Conservation (phyloP, 306 rosid species). For the Prinsepia uniflora region DNA sequence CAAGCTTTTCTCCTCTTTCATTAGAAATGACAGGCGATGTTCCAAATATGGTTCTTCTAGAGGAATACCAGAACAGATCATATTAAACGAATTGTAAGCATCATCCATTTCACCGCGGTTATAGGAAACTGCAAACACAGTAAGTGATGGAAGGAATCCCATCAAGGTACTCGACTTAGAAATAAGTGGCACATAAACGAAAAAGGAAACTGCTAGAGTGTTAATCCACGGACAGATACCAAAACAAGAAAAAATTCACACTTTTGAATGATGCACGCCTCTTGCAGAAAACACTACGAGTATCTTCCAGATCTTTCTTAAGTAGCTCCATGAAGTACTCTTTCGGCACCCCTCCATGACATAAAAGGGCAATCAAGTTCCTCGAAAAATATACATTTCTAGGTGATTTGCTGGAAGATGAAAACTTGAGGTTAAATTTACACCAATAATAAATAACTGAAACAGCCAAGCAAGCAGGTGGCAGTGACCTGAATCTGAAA, state of each 20-base stretch:
- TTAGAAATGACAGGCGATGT: constrained; percentile 34
- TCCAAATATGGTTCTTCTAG: constrained; percentile 70
- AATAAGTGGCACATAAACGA: constrained; percentile 7
- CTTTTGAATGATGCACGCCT: constrained; percentile 65
- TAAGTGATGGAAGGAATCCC: constrained; percentile 9
- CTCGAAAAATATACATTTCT: constrained; percentile 46
- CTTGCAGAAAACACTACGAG: constrained; percentile 33
- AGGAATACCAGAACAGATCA: constrained; percentile 69
- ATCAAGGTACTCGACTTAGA: background rate
- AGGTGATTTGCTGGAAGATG: constrained; percentile 50
- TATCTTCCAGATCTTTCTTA: constrained; percentile 38
- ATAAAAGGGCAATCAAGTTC: constrained; percentile 58
- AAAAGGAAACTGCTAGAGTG: background rate
- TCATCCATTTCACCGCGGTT: constrained; percentile 53
- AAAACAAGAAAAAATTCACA: constrained; percentile 18
- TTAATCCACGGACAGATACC: background rate
- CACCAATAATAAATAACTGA: constrained; percentile 16
- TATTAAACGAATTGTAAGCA: constrained; percentile 36
- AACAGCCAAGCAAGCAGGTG: background rate
- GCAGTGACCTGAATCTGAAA: background rate
- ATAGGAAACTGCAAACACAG: constrained; percentile 44
- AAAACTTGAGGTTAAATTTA: constrained; percentile 17
- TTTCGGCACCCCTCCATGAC: constrained; percentile 77
- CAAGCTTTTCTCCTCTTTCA: constrained; percentile 37
- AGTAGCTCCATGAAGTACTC: constrained; percentile 58